Base-by-base conservation (phyloP, 2,329 filamentous ascomycete genomes). In the Byssoonygena ceratinophila region DNA sequence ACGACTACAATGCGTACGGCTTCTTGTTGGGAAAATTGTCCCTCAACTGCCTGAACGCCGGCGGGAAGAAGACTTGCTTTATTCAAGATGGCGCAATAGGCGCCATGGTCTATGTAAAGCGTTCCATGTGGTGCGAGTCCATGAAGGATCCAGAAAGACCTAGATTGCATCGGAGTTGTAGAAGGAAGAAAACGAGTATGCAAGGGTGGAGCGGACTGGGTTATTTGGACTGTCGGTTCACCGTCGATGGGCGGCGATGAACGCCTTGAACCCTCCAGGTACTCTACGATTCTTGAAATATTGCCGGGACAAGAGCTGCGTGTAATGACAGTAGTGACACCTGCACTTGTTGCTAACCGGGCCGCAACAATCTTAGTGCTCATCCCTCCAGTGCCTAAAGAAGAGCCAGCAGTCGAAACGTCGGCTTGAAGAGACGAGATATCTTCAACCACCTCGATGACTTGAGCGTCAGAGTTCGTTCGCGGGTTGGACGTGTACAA, bases 121-220 rank as follows among this genome's bases (percentile, higher is more conserved):
- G 85, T 94, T 12, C 92, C 92, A 63, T 94, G 90, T 0, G 92
- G 88, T 22, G 84, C 83, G 9, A 96, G 81, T 8, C 91, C 92
- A 69, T 98, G 88, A 0, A 97, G 77, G 46, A 98, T 83, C 92
- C 92, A 98, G 76, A 98, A 97, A 65, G 92, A 89, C 56, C 91
- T 84, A 66, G 96, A 92, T 53, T 88, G 83, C 55, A 97, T 92
- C 0, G 91, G 90, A 23, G 86, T 82, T 0, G 79, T 74, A 8
- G 88, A 88, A 0, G 90, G 88, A 11, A 95, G 76, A 75, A 98
- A 98, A 53, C 92, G 84, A 2, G 92, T 98, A 69, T 98, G 92
- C 3, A 95, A 74, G 1, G 90, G 84, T 1, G 80, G 76, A 63
- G 25, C 60, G 31, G 48, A 29, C 18, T 47, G 59, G 61, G 44